Evolutionary conservation across 306 rosid species (phyloP), one percentile per base, ranked within the genome.

Genomic region (Aeschynomene evenia): DNA sequence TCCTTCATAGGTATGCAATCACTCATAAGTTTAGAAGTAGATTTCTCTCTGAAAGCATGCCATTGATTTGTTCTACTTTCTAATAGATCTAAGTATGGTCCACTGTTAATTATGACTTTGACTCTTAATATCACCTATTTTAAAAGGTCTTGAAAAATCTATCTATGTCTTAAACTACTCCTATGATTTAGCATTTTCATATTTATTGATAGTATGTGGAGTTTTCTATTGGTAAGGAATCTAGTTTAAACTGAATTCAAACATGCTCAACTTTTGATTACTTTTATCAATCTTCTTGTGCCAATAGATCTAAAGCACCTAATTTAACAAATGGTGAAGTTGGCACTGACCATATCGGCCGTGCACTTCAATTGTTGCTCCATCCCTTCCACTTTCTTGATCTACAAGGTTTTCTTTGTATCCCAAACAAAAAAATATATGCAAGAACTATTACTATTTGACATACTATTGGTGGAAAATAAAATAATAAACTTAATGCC

Each of bases 1-100:
- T 91, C 83, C 92, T 94, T 76, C 89, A 76, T 80, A 80, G 96
- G 99, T 94, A 76, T 66, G 82, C 51, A 22, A 37, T 53, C 46
- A 54, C 59, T 71, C 55, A 39, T 14, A 8, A 52, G 66, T 26
- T 33, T 46, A 11, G 31, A 63, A 71, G 65, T 54, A 69, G 43
- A 33, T 75, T 56, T 46, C 75, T 51, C 45, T 56, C 53, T 72
- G 36, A 63, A 77, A 42, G 28, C 43, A 28, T 73, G 61, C 36
- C 40, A 61, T 76, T 34, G 1, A 46, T 20, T 46, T 53, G 4
- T 19, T 68, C 29, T 51, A 59, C 39, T 39, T 60, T 68, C 39
- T 39, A 68, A 50, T 26, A 57, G 70, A 58, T 19, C 61, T 37
- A 69, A 61, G 71, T 61, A 61, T 69, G 51, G 57, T 70, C 19